A percentile compares a stretch with the other conserved stretches of the same genome.
These are phyloP conservation scores for Clarireedia hainanense DNA, from an alignment of 2,329 filamentous ascomycete genomes.

Conservation along the genomic window DNA sequence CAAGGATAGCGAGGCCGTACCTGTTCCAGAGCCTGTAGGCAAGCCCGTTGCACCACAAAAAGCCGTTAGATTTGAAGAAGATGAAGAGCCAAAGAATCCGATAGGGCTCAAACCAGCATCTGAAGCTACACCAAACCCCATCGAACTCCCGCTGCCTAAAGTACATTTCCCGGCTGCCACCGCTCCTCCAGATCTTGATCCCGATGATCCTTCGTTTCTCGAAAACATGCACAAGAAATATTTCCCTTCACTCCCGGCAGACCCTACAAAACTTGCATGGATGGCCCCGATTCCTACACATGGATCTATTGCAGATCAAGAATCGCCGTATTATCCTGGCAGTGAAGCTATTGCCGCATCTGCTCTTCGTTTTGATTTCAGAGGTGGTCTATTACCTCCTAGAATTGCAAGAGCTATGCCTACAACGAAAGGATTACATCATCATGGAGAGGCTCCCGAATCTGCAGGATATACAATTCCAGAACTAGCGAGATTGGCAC, in stretches of 20 bases:
- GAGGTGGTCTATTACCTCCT: slow-evolving; percentile 72
- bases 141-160: slow-evolving; percentile 39
- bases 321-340: slow-evolving; percentile 75
- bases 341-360: slow-evolving; percentile 64
- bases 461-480: slow-evolving; percentile 89
- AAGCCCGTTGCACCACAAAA: slow-evolving; percentile 33
- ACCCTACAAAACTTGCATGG: slow-evolving; percentile 83
- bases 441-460: slow-evolving; percentile 87
- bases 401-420: slow-evolving; percentile 66
- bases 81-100: slow-evolving; percentile 33
- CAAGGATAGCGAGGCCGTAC: slow-evolving; percentile 6
- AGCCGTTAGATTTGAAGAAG: slow-evolving; percentile 34
- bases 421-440: slow-evolving; percentile 73
- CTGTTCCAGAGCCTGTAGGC: slow-evolving; percentile 20
- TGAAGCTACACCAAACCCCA: slow-evolving; percentile 45
- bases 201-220: slow-evolving; percentile 75
- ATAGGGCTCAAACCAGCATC: slow-evolving; percentile 32
- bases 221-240: slow-evolving; percentile 82
- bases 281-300: slow-evolving; percentile 66
- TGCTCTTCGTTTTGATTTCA: slow-evolving; percentile 82
- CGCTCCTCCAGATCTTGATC: slow-evolving; percentile 67
- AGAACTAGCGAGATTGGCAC: slow-evolving; percentile 72
- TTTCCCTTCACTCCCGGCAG: slow-evolving; percentile 79
- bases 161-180: slow-evolving; percentile 36
- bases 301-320: slow-evolving; percentile 55